Evolutionary conservation across 371 early-diverging fungal genomes (phyloP).

Genomic region (Saksenaea oblongispora): DNA sequence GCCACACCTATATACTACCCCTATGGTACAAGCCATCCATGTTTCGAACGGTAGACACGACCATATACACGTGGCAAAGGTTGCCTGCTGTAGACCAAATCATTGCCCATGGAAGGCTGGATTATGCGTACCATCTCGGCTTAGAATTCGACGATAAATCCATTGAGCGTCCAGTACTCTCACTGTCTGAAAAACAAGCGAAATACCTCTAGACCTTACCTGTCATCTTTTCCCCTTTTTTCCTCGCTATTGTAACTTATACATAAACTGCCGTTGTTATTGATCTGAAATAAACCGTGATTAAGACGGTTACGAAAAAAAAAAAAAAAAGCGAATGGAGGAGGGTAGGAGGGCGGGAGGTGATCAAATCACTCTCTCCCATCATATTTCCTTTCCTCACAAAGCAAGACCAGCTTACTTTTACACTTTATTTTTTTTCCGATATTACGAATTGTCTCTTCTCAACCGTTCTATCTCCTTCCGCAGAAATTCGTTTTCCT

Average conservation of each 20-base stretch:
- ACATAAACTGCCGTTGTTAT: neutral
- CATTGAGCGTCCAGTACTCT: neutral
- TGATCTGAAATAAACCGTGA: neutral
- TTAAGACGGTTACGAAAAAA: neutral
- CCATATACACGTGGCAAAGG: neutral
- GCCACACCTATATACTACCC: conserved; percentile 15
- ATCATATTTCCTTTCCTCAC: neutral
- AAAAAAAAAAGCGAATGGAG: neutral
- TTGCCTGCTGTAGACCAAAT: neutral
- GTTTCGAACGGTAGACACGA: neutral
- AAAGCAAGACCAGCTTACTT: conserved; percentile 6
- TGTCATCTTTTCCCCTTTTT: neutral
- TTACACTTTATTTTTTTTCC: conserved; percentile 2
- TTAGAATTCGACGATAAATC: neutral
- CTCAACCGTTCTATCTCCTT: conserved; percentile 49
- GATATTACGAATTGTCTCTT: neutral
- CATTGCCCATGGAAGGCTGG: conserved; percentile 7
- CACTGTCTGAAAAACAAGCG: neutral
- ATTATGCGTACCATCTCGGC: conserved; percentile 3
- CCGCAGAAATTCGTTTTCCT: conserved; percentile 54
- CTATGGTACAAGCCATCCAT: conserved; percentile 29
- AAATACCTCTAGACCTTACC: neutral
- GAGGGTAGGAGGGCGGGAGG: neutral
- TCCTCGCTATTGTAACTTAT: neutral
- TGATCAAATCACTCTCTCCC: neutral